Conservation (phyloP, 345 rosid species). For the Ailanthus altissimus region DNA sequence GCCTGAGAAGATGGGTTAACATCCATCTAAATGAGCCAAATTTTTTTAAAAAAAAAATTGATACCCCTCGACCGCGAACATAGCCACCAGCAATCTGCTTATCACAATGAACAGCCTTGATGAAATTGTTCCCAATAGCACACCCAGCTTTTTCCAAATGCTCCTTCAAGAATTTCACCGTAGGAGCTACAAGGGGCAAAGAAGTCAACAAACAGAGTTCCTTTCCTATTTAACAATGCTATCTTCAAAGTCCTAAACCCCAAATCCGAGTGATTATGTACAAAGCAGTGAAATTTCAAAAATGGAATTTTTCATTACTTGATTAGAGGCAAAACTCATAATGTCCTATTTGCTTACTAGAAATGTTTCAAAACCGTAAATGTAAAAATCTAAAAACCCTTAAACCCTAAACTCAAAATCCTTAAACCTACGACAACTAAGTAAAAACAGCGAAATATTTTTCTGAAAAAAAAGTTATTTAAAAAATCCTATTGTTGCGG, state of each 20-base stretch:
- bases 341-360: too few relatives aligned
- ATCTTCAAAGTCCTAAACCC: too few relatives aligned
- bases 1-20: neutral
- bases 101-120: slow-evolving; percentile 68
- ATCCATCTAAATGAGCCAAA: neutral
- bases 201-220: slow-evolving; percentile 11
- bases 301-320: too few relatives aligned
- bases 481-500: neutral
- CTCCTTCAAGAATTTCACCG: slow-evolving; percentile 81
- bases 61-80: slow-evolving; percentile 69
- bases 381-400: too few relatives aligned
- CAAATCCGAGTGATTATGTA: slow-evolving; percentile 26
- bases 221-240: neutral
- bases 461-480: neutral
- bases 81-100: slow-evolving; percentile 60
- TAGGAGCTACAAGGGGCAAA: slow-evolving; percentile 51
- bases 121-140: slow-evolving; percentile 65
- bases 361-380: neutral
- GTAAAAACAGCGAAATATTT: neutral
- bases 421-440: neutral
- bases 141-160: slow-evolving; percentile 89
- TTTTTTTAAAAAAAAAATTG: neutral
- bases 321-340: too few relatives aligned
- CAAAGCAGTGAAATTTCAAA: too few relatives aligned
- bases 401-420: neutral